Evolutionary conservation across 768 basidiomycete genomes (phyloP).

Genomic region (Dioszegia aurantiaca): DNA sequence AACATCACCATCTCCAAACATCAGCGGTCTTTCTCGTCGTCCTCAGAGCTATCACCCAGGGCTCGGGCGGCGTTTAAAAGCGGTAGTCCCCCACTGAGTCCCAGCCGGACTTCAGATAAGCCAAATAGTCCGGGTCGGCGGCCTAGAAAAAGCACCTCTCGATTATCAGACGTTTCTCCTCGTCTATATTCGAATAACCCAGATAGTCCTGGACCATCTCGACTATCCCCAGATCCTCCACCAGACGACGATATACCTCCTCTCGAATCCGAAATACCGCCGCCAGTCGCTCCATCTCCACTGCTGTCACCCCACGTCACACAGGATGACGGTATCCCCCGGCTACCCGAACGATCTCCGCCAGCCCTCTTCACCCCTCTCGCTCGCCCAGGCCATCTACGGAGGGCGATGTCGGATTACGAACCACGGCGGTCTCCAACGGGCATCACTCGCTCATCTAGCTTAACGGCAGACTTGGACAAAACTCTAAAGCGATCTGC

Average conservation of each 20-base stretch:
- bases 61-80: background rate
- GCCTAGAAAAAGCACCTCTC: background rate
- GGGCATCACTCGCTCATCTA: conserved; percentile 24
- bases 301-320: background rate
- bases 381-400: conserved; percentile 28
- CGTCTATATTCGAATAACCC: background rate
- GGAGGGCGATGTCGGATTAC: conserved; percentile 40
- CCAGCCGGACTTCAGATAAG: background rate
- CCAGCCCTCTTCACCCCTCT: conserved; percentile 24
- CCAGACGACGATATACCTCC: conserved; percentile 7
- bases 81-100: conserved; percentile 23
- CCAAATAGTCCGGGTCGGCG: conserved; percentile 2
- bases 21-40: conserved; percentile 29
- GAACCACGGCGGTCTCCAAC: conserved; percentile 21
- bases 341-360: background rate
- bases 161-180: background rate
- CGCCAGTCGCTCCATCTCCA: conserved; percentile 14
- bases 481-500: background rate
- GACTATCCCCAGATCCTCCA: background rate
- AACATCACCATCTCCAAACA: conserved; percentile 27
- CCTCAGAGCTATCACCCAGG: conserved; percentile 27
- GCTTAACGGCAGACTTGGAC: conserved; percentile 1
- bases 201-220: background rate
- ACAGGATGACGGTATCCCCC: background rate
- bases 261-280: conserved; percentile 7